Evolutionary conservation across 768 basidiomycete genomes (phyloP), one percentile per base, ranked within the genome.

Genomic region (Rhodotorula toruloides): DNA sequence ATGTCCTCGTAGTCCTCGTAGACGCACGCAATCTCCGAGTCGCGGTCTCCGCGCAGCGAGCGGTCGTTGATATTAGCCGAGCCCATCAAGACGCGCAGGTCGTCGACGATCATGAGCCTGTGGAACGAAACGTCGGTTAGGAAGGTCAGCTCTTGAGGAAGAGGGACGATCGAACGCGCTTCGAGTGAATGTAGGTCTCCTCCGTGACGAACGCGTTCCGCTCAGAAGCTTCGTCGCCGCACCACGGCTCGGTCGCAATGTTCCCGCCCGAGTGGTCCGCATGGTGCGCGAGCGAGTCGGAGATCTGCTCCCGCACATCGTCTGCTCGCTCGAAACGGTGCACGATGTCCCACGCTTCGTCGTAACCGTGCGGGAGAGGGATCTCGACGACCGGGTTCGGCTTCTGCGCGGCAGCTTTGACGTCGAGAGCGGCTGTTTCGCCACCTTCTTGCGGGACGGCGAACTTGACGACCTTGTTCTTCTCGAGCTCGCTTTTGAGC

Each of bases 11-110:
- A 21, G 73, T 99, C 94, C 77, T 98, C 93, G 37, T 96, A 87
- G 27, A 97, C 85, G 13, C 96, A 78, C 12, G 89, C 90, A 69
- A 97, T 94, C 79, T 98, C 96, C 2, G 91, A 94, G 77, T 73
- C 67, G 12, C 91, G 40, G 70, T 94, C 88, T 32, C 93, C 93
- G 82, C 83, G 87, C 78, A 90, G 89, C 59, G 85, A 87, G 21
- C 90, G 85, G 73, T 93, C 91, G 67, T 93, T 93, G 71, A 93
- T 76, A 76, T 97, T 98, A 22, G 94, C 92, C 47, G 89, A 91
- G 40, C 94, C 93, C 82, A 92, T 88, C 70, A 98, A 90, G 50
- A 96, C 91, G 42, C 86, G 25, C 2, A 37, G 27, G 47, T 73
- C 62, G 55, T 63, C 67, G 42, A 65, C 59, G 36, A 71, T 68